A percentile compares a stretch with the other conserved stretches of the same genome.
Conservation (phyloP, 495 filamentous ascomycete species). For the Neurospora sublineolata region DNA sequence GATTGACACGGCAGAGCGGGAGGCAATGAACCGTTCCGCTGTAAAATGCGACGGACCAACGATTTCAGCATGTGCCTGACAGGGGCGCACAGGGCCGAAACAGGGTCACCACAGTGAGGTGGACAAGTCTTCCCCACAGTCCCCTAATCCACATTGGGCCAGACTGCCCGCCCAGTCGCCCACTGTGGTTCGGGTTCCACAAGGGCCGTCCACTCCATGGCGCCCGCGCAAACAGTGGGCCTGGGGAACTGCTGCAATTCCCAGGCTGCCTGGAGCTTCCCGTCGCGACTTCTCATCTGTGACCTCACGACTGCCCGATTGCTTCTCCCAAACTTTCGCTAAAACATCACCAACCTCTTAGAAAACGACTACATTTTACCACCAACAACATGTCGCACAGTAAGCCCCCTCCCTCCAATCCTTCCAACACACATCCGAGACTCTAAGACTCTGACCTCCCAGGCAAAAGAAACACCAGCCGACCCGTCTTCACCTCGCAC, state of each 20-base stretch:
- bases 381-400: slow-evolving; percentile 41
- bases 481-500: slow-evolving; percentile 89
- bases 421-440: not conserved
- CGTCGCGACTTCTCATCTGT: not conserved
- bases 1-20: not conserved
- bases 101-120: not conserved
- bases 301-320: not conserved
- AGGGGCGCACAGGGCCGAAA: not conserved
- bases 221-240: not conserved
- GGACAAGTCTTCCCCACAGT: not conserved
- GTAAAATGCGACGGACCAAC: not conserved
- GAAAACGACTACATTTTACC: not conserved
- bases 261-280: not conserved
- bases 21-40: not conserved
- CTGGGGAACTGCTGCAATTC: not conserved
- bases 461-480: slow-evolving; percentile 92
- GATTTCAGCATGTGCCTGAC: not conserved
- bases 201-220: not conserved
- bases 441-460: slow-evolving; percentile 11
- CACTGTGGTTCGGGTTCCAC: not conserved
- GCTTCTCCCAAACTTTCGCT: not conserved
- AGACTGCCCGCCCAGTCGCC: not conserved
- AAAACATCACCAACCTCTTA: not conserved
- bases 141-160: not conserved
- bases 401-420: slow-evolving; percentile 20